Evolutionary conservation across 139 green algal genomes (phyloP).

Genomic region (Asterochloris sp.): DNA sequence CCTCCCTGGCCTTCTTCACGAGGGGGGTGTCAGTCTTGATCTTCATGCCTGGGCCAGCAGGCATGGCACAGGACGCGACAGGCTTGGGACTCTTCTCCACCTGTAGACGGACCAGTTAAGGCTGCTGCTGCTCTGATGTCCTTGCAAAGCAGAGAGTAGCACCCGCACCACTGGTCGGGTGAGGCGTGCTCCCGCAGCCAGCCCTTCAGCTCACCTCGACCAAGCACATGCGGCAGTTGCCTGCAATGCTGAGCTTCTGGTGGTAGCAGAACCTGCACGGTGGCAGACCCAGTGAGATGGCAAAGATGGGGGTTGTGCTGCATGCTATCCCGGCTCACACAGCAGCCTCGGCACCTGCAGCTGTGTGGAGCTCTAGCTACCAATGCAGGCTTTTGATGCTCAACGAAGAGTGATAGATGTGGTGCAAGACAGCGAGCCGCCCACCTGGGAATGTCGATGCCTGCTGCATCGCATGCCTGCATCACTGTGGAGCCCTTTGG

Average conservation of each 20-base stretch:
- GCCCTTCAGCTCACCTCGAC: slow-evolving; percentile 76
- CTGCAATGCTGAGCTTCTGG: slow-evolving; percentile 93
- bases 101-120: slow-evolving; percentile 32
- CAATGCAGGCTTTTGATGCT: background rate
- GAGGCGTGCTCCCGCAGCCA: too few relatives aligned
- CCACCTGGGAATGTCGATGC: slow-evolving; percentile 91
- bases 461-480: slow-evolving; percentile 92
- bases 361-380: background rate
- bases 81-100: slow-evolving; percentile 97
- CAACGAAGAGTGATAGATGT: background rate
- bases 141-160: too few relatives aligned
- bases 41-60: slow-evolving; percentile 90
- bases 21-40: slow-evolving; percentile 93
- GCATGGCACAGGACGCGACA: slow-evolving; percentile 98
- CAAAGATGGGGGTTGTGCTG: too few relatives aligned
- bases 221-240: slow-evolving; percentile 99
- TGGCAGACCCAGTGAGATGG: background rate
- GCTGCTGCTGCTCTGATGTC: too few relatives aligned
- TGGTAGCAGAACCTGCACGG: slow-evolving; percentile 97
- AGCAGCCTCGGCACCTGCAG: background rate
- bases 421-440: background rate
- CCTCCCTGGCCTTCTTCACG: slow-evolving; percentile 98
- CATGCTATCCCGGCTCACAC: too few relatives aligned
- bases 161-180: too few relatives aligned
- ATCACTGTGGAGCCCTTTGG: slow-evolving; percentile 88